These are phyloP conservation scores for Amaranthus cruentus DNA, from an alignment of 148 eudicot species.

Conservation along the genomic window DNA sequence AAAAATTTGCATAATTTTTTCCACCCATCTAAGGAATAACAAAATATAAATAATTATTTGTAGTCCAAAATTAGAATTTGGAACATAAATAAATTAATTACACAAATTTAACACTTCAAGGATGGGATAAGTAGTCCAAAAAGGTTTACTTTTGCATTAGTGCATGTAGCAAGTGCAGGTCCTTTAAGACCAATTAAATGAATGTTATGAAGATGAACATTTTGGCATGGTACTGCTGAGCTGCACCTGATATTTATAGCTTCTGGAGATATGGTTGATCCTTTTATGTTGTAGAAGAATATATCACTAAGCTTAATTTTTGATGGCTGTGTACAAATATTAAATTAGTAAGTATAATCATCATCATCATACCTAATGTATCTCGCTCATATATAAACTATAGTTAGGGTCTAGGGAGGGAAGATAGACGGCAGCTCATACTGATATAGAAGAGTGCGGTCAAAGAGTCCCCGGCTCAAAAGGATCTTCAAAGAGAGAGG, in stretches of 20 bases:
- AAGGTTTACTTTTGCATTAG: constrained; percentile 24
- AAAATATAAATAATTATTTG: not conserved
- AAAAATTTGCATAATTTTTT: too few species aligned
- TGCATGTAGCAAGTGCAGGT: constrained; percentile 14
- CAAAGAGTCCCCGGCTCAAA: too few species aligned
- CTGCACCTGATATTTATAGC: constrained; percentile 30
- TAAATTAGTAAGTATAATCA: not conserved
- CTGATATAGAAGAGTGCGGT: too few species aligned
- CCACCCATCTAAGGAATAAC: not conserved
- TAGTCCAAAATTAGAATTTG: not conserved
- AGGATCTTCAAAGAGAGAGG: too few species aligned
- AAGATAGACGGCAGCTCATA: too few species aligned
- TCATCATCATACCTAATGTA: too few species aligned
- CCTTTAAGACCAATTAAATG: constrained; percentile 19
- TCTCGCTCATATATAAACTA: too few species aligned
- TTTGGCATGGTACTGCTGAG: constrained; percentile 35
- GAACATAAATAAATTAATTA: not conserved
- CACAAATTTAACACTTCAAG: constrained; percentile 15
- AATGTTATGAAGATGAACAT: constrained; percentile 23
- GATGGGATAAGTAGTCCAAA: constrained; percentile 24
- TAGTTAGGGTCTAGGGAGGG: too few species aligned
- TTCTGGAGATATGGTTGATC: constrained; percentile 22
- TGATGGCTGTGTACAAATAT: constrained; percentile 23
- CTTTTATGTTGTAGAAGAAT: constrained; percentile 27
- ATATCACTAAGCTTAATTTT: constrained; percentile 30